Percentiles rank a stretch among this genome's conserved stretches.
These are phyloP conservation scores for Candida broadrunensis DNA, from an alignment of 805 yeast genomes.

Conservation along the genomic window DNA sequence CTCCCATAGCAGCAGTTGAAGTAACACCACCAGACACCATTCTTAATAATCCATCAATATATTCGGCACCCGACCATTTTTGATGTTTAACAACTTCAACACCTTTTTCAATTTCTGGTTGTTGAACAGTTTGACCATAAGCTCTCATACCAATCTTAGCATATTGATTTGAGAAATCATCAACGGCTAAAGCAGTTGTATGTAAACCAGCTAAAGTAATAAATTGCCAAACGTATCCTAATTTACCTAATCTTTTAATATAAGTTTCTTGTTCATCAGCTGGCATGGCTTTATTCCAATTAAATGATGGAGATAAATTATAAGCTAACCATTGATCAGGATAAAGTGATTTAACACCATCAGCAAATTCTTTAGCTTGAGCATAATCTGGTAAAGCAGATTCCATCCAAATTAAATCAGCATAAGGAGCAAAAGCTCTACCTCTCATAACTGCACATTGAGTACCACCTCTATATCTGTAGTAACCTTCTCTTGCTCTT, in stretches of 20 bases:
- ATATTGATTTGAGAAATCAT: constrained; percentile 77
- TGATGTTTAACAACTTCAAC: constrained; percentile 98
- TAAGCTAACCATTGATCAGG: constrained; percentile 97
- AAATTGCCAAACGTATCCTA: constrained; percentile 97
- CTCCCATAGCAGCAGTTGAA: constrained; percentile 97
- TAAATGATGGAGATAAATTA: constrained; percentile 95
- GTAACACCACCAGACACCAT: constrained; percentile 92
- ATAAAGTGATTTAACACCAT: constrained; percentile 74
- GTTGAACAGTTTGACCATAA: constrained; percentile 84
- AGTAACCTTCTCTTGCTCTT: constrained; percentile 95
- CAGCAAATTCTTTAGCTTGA: constrained; percentile 94
- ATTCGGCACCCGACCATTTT: constrained; percentile 98
- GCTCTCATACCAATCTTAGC: constrained; percentile 90
- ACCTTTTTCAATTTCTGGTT: constrained; percentile 79
- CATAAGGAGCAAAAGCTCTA: constrained; percentile 90
- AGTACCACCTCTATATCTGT: constrained; percentile 94
- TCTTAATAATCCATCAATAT: constrained; percentile 85
- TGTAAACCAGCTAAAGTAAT: constrained; percentile 96
- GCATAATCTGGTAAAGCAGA: constrained; percentile 89
- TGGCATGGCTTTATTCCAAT: constrained; percentile 95
- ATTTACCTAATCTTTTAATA: constrained; percentile 77
- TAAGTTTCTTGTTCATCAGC: constrained; percentile 85
- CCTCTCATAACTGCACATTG: constrained; percentile 97
- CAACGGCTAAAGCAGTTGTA: constrained; percentile 90
- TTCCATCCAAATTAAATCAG: constrained; percentile 98